Base-by-base conservation (phyloP, 257 asterid genomes). In the Misopates orontium region DNA sequence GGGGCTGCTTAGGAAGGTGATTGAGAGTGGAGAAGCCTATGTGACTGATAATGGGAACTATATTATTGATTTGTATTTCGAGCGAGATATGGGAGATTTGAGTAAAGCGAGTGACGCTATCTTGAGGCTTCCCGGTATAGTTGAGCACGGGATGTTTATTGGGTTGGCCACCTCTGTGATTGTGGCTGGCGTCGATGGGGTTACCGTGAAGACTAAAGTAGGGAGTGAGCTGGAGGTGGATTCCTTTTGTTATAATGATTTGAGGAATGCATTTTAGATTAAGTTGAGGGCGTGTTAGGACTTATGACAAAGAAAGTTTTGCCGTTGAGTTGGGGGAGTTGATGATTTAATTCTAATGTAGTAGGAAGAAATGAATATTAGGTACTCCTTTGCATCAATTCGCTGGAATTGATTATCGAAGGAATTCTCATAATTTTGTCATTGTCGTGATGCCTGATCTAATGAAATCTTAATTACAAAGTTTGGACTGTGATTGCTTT, bases 111-210 rank as follows among this genome's bases (percentile, higher is more conserved):
- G 87, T 57, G 88, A 87, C 65, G 74, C 71, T 10, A 84, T 87
- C 44, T 73, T 87, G 86, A 83, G 91, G 83, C 82, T 86, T 62
- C 84, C 89, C 0, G 90, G 90, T 19, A 75, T 86, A 4, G 90
- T 83, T 8, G 87, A 85, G 68, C 92, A 85, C 14, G 92, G 89
- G 20, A 80, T 83, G 89, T 85, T 85, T 54, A 62, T 85, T 36
- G 85, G 80, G 36, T 49, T 81, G 79, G 89, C 93, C 1, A 79
- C 89, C 1, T 81, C 89, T 0, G 71, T 83, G 55, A 86, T 83
- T 61, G 80, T 83, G 15, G 90, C 94, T 3, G 90, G 88, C 1
- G 83, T 78, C 2, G 77, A 73, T 31, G 90, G 90, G 1, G 72
- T 83, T 11, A 75, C 85, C 6, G 62, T 86, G 49, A 83, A 78